Base-by-base conservation (phyloP, 164 flowering plant genomes). In the Tetracentron sinense region DNA sequence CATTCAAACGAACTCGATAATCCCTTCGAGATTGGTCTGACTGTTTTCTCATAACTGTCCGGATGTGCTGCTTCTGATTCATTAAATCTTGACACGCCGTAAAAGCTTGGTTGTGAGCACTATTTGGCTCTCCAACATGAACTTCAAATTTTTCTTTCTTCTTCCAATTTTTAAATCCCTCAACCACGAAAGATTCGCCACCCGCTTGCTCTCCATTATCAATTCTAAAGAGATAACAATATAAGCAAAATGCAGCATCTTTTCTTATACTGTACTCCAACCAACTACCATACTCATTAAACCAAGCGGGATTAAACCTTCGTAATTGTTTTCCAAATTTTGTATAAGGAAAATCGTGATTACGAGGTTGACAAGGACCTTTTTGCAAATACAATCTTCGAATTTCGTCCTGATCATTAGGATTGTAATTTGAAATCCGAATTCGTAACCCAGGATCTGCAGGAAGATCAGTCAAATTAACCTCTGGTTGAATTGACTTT, bases 101-200 rank as follows among this genome's bases (percentile, higher is more conserved):
- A 15, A 17, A 1, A 7, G 42, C 56, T 17, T 19, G 20, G 42
- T 67, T 59, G 23, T 60, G 64, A 23, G 11, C 0, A 48, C 61
- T 62, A 23, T 48, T 60, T 8, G 47, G 26, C 1, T 54, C 60
- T 46, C 61, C 72, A 52, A 63, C 61, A 57, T 76, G 72, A 38
- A 14, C 15, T 6, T 17, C 6, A 1, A 67, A 53, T 6, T 2
- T 67, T 25, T 69, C 70, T 48, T 31, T 62, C n/a, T n/a, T n/a
- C n/a, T 54, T 60, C 71, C 71, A 69, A 62, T 70, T 57, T n/a
- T 28, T 26, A 51, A 68, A 73, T 0, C 69, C 66, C 16, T 55
- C 58, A 17, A 51, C 29, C 47, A 60, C 63, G 58, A 72, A 72
- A 14, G 42, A 53, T 6, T 72, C 68, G 51, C 38, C 35, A 21